Conservation (phyloP, 176 grass and related monocot species). For the Rhynchospora breviuscula region DNA sequence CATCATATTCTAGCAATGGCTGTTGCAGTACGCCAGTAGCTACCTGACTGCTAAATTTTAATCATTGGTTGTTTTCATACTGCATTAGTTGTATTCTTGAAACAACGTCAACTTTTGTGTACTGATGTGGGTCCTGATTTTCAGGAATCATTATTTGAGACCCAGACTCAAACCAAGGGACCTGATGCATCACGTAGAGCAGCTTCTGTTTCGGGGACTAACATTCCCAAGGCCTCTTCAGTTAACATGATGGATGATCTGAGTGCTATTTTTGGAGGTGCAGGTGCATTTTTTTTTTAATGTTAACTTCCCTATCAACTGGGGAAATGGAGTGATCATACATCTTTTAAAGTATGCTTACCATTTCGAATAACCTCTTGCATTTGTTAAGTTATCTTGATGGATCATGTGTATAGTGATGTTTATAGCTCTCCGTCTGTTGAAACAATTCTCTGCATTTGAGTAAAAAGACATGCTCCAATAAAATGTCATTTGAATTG, state of each 20-base stretch:
- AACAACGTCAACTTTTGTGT: neutral
- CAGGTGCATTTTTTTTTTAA: conserved; percentile 22
- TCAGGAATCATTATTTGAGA: conserved; percentile 71
- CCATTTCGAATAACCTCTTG: neutral
- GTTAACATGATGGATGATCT: conserved; percentile 89
- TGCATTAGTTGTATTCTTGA: neutral
- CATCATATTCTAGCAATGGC: too few species aligned
- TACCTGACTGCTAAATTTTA: neutral
- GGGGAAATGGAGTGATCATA: neutral
- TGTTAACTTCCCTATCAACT: neutral
- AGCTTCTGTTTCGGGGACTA: conserved; percentile 41
- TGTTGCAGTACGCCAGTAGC: neutral
- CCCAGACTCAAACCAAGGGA: conserved; percentile 59
- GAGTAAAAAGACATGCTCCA: too few species aligned
- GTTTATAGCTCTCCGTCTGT: neutral
- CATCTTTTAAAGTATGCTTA: neutral
- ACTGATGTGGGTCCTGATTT: conserved; percentile 19
- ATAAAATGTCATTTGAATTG: conserved; percentile 1
- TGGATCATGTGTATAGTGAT: neutral
- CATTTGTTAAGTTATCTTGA: neutral
- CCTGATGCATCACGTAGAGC: conserved; percentile 42
- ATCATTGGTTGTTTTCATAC: neutral
- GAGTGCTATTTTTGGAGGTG: conserved; percentile 96
- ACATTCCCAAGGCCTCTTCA: conserved; percentile 66
- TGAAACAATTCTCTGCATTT: neutral